Conservation (phyloP, 2,329 filamentous ascomycete species). For the Epichloe uncinata region DNA sequence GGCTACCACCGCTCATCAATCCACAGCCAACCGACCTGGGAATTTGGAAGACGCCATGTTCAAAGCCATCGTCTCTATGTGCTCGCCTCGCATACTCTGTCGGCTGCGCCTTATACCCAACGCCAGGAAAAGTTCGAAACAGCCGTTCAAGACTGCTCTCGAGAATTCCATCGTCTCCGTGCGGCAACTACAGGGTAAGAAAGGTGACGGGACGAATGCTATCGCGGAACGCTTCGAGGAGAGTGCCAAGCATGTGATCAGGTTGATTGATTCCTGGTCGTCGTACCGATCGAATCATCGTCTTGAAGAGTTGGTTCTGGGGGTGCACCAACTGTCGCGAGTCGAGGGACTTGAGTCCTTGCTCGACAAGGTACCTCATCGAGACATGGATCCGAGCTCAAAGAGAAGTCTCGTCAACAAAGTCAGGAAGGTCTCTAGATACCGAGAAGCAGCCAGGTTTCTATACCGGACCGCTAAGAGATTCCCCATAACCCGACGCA, state of each 20-base stretch:
- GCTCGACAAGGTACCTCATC: neutral
- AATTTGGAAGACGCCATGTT: slow-evolving; percentile 12
- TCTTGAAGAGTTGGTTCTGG: slow-evolving; percentile 10
- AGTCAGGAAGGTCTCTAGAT: slow-evolving; percentile 24
- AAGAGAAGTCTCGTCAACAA: slow-evolving; percentile 16
- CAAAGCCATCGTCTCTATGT: slow-evolving; percentile 18
- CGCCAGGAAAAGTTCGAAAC: neutral
- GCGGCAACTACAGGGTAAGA: neutral
- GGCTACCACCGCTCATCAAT: neutral
- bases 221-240: neutral
- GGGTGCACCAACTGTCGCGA: slow-evolving; percentile 9
- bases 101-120: slow-evolving; percentile 12
- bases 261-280: neutral
- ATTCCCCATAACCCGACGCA: slow-evolving; percentile 14
- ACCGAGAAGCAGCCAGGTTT: slow-evolving; percentile 19
- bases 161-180: neutral
- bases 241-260: neutral
- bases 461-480: slow-evolving; percentile 20
- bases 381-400: slow-evolving; percentile 7
- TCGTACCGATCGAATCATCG: neutral
- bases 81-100: slow-evolving; percentile 15
- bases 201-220: neutral
- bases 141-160: neutral
- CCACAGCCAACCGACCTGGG: neutral
- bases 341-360: slow-evolving; percentile 11